Base-by-base conservation (phyloP, 176 grass and related monocot genomes). In the Musa schizocarpa region DNA sequence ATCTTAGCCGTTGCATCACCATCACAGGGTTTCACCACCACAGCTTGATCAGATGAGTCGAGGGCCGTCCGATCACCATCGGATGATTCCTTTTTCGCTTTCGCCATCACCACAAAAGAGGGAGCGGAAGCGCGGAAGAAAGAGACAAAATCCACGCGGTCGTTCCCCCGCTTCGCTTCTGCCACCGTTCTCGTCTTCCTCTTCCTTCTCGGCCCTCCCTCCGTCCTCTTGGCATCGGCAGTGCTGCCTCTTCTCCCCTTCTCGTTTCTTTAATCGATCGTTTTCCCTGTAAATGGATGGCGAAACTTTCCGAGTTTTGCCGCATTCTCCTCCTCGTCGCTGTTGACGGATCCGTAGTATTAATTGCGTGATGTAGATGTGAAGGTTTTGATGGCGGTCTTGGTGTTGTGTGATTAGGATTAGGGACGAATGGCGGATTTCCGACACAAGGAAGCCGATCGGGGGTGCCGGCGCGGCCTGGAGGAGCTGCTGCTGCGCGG, bases 401-500 rank as follows among this genome's bases (percentile, higher is more conserved):
- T 13, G 26, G 23, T 16, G 11, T 67, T 1, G 14, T 50, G 43
- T 70, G 29, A n/a, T 43, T 43, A 43, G 4, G 3, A 5, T 43
- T 43, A 6, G 11, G 50, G n/a, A 52, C 25, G 43, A 58, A 80
- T 80, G 78, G 49, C 50, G 78, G 69, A 80, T 63, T 80, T 73
- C 69, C 65, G 66, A 10, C 77, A 71, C 16, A 79, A 70, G 77
- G 65, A 79, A 22, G 69, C 49, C 9, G 69, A 73, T 65, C 69
- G 78, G 69, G 69, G 73, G 78, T 80, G 73, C 69, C 43, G 78
- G 49, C 69, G 48, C 43, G 54, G 69, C 5, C 69, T 80, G 19
- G 78, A 80, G 69, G 69, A 72, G 78, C 69, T 80, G 13, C 34
- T 80, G 11, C 69, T 25, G 43, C 34, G 48, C 43, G 17, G 69